Percentiles rank a stretch among this genome's conserved stretches.
These are phyloP conservation scores for Juglanconis sp. DNA, from an alignment of 2,329 filamentous ascomycete species.

Conservation along the genomic window DNA sequence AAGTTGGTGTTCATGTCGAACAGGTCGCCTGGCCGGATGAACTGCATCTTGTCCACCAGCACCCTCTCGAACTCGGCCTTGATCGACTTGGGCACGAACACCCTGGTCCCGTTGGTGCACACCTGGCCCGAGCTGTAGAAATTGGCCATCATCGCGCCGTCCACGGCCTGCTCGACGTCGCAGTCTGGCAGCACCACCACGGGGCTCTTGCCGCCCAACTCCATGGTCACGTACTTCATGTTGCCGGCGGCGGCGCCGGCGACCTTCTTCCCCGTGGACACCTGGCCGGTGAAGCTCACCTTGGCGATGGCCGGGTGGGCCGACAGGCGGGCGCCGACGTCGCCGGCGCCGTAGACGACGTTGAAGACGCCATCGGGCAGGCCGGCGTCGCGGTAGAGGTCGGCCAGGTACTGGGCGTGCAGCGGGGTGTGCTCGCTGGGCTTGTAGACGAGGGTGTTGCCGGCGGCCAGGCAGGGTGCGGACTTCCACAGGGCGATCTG, in stretches of 20 bases:
- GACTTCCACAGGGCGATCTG: conserved; percentile 91
- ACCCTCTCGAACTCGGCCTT: conserved; percentile 66
- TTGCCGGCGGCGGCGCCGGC: conserved; percentile 69
- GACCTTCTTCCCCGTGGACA: conserved; percentile 78
- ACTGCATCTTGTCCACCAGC: conserved; percentile 66
- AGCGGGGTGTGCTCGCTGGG: conserved; percentile 83
- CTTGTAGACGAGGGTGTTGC: conserved; percentile 90
- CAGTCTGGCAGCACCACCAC: conserved; percentile 78
- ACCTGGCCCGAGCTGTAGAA: conserved; percentile 91
- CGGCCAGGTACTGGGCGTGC: conserved; percentile 72
- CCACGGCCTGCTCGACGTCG: conserved; percentile 74
- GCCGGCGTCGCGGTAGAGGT: conserved; percentile 75
- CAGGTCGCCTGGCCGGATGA: conserved; percentile 69
- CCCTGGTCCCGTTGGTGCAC: conserved; percentile 87
- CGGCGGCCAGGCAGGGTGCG: conserved; percentile 77
- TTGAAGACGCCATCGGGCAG: conserved; percentile 83
- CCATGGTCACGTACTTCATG: conserved; percentile 92
- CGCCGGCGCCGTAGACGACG: conserved; percentile 76
- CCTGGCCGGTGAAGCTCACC: conserved; percentile 87
- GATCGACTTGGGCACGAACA: conserved; percentile 70
- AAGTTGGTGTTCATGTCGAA: conserved; percentile 74
- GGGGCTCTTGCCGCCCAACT: conserved; percentile 84
- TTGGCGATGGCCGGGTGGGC: conserved; percentile 72
- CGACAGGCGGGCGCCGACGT: conserved; percentile 73
- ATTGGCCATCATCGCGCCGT: conserved; percentile 90